phyloP scores from a whole-genome alignment of 192 early-diverging fungal species.

The Mortierella alpina region DNA sequence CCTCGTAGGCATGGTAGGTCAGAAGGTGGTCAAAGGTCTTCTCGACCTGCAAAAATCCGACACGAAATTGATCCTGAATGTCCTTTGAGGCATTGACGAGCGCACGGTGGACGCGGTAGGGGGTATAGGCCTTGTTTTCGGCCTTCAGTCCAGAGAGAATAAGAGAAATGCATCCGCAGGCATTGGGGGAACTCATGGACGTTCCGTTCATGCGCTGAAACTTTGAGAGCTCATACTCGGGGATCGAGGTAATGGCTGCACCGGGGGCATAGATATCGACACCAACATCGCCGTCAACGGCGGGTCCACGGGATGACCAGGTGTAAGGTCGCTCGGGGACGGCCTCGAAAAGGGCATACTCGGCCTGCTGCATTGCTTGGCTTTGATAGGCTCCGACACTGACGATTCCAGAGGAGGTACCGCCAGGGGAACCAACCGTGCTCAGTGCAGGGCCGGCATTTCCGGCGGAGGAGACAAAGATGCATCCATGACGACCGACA shows the following conservation, averaged over 20 bases:
- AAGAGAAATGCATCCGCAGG: conserved; percentile 87
- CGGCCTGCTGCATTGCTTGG: conserved; percentile 84
- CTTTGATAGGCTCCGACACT: conserved; percentile 93
- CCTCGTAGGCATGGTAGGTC: conserved; percentile 60
- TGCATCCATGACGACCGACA: conserved; percentile 81
- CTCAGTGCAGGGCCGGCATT: conserved; percentile 93
- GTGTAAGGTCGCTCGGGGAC: conserved; percentile 86
- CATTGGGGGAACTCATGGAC: conserved; percentile 92
- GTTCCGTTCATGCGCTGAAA: conserved; percentile 92
- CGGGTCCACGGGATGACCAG: conserved; percentile 91
- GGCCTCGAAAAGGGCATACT: conserved; percentile 85
- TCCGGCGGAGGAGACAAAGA: conserved; percentile 91
- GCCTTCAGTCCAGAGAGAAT: conserved; percentile 90
- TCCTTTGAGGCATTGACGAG: conserved; percentile 78
- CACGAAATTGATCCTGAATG: conserved; percentile 81
- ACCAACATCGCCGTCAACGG: conserved; percentile 85
- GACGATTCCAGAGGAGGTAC: conserved; percentile 78
- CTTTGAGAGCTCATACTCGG: conserved; percentile 79
- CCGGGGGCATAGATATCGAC: conserved; percentile 89
- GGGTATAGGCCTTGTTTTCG: conserved; percentile 71
- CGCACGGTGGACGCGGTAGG: conserved; percentile 87
- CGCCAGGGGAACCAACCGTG: conserved; percentile 87
- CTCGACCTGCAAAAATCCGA: conserved; percentile 90
- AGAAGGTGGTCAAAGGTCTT: conserved; percentile 86
- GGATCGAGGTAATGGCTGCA: conserved; percentile 91